phyloP scores from a whole-genome alignment of 352 stramenopile species.

The Pythium aquatile region DNA sequence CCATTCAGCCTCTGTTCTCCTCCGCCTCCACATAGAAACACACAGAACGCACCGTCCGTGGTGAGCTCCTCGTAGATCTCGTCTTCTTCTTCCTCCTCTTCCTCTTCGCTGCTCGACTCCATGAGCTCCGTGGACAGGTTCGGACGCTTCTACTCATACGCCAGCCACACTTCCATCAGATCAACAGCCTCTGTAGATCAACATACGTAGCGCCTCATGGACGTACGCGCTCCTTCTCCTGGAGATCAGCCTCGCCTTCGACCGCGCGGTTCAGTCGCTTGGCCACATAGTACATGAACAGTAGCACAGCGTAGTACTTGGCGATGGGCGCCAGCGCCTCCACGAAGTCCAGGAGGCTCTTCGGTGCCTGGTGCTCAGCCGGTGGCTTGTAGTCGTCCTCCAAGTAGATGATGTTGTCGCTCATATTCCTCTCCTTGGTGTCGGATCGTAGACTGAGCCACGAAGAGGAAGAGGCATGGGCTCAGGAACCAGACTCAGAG shows the following conservation, averaged over 20 bases:
- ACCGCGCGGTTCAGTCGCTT: constrained; percentile 61
- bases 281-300: constrained; percentile 56
- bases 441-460: background rate
- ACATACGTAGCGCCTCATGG: background rate
- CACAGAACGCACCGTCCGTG: constrained; percentile 42
- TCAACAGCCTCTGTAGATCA: background rate
- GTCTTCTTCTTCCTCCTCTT: constrained; percentile 36
- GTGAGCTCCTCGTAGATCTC: constrained; percentile 71
- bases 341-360: constrained; percentile 50
- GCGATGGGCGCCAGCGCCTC: constrained; percentile 54
- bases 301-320: constrained; percentile 74
- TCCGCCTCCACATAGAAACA: too few relatives aligned
- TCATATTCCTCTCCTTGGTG: constrained; percentile 10
- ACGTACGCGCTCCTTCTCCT: constrained; percentile 41
- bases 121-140: constrained; percentile 52
- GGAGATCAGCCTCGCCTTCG: constrained; percentile 42
- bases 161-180: background rate
- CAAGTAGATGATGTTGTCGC: constrained; percentile 14
- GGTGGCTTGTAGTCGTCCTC: constrained; percentile 24
- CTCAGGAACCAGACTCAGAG: constrained; percentile 24
- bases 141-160: constrained; percentile 16
- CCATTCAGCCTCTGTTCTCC: background rate
- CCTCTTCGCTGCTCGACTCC: constrained; percentile 38
- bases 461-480: background rate
- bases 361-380: constrained; percentile 34